Conservation (phyloP, 2,329 filamentous ascomycete genomes). For the Sporothrix humicola region DNA sequence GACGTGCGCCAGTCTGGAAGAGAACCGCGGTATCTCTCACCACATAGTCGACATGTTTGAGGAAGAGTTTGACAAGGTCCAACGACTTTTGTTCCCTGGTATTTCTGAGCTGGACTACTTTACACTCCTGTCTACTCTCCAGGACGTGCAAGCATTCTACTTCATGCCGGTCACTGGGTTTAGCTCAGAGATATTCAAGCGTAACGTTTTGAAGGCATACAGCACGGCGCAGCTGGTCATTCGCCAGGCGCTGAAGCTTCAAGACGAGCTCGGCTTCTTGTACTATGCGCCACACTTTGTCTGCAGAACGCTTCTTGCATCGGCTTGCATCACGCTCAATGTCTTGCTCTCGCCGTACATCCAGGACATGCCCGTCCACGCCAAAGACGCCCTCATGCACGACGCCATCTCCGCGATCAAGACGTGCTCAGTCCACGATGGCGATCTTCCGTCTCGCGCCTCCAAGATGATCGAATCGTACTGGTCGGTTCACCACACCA, state of each 20-base stretch:
- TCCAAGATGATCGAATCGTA: constrained; percentile 57
- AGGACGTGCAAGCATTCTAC: constrained; percentile 62
- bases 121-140: constrained; percentile 54
- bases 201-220: constrained; percentile 55
- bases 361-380: constrained; percentile 42
- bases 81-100: constrained; percentile 52
- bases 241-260: constrained; percentile 51
- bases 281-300: constrained; percentile 57
- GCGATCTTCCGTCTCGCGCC: constrained; percentile 55
- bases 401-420: constrained; percentile 47
- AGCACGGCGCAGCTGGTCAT: constrained; percentile 56
- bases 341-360: constrained; percentile 54
- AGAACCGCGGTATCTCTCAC: constrained; percentile 54
- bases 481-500: constrained; percentile 50
- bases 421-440: constrained; percentile 55
- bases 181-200: constrained; percentile 49
- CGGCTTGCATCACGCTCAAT: constrained; percentile 54
- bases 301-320: constrained; percentile 54
- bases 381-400: constrained; percentile 43
- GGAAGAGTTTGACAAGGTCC: constrained; percentile 58
- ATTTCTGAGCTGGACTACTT: constrained; percentile 58
- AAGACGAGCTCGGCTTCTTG: constrained; percentile 50
- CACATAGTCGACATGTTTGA: constrained; percentile 56
- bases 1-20: constrained; percentile 55
- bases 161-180: constrained; percentile 53